A percentile compares a stretch with the other conserved stretches of the same genome.
Conservation (phyloP, 768 basidiomycete species). For the Asterophora lycoperdoides region DNA sequence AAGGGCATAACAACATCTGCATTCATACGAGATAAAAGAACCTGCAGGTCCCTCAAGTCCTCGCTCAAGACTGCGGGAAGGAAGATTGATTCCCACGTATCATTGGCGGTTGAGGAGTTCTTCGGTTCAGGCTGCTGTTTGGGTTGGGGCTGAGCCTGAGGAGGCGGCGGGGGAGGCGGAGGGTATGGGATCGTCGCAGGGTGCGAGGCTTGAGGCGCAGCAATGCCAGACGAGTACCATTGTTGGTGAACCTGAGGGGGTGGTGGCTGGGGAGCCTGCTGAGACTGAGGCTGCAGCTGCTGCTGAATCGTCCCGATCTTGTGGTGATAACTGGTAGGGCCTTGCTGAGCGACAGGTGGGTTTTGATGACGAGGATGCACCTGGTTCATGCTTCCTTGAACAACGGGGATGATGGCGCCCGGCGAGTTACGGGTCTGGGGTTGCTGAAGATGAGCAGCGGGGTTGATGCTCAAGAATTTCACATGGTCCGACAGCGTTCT, state of each 20-base stretch:
- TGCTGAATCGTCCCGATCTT: slow-evolving; percentile 34
- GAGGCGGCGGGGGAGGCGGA: slow-evolving; percentile 30
- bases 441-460: slow-evolving; percentile 33
- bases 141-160: slow-evolving; percentile 35
- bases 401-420: slow-evolving; percentile 34
- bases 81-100: slow-evolving; percentile 75
- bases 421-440: slow-evolving; percentile 39
- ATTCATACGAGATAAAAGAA: slow-evolving; percentile 67
- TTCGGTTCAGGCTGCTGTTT: slow-evolving; percentile 12
- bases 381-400: slow-evolving; percentile 32
- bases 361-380: slow-evolving; percentile 42
- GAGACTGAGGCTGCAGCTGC: slow-evolving; percentile 32
- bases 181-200: slow-evolving; percentile 67
- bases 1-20: slow-evolving; percentile 79
- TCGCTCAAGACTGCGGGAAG: slow-evolving; percentile 72
- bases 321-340: slow-evolving; percentile 36
- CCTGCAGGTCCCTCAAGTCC: slow-evolving; percentile 69
- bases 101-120: slow-evolving; percentile 7
- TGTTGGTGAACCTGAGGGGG: slow-evolving; percentile 37
- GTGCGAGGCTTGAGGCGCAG: slow-evolving; percentile 80
- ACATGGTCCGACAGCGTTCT: slow-evolving; percentile 75
- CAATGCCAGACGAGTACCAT: slow-evolving; percentile 66
- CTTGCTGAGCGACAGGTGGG: slow-evolving; percentile 34
- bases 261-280: slow-evolving; percentile 24
- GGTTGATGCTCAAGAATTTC: slow-evolving; percentile 68